Evolutionary conservation across 768 basidiomycete species (phyloP).

Genomic region (Dendrothele bispora): DNA sequence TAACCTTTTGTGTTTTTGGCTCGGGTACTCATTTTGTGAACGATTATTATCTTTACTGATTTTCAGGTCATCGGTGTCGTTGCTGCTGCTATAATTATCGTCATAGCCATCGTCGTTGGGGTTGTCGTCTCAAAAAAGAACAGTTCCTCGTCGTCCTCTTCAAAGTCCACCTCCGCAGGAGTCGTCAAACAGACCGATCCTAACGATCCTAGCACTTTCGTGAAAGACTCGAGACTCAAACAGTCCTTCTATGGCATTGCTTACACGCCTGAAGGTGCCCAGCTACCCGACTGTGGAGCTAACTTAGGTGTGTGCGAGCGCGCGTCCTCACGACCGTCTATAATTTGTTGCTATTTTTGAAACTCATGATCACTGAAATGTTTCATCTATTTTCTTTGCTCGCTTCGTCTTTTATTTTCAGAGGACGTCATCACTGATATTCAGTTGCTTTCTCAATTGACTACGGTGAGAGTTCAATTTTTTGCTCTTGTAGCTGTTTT

Average conservation of each 20-base stretch:
- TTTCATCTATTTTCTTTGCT: too few species aligned
- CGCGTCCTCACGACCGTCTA: slow-evolving; percentile 27
- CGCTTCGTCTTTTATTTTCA: not conserved
- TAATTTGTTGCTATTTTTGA: slow-evolving; percentile 54
- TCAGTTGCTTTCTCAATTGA: slow-evolving; percentile 86
- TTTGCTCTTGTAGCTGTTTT: not conserved
- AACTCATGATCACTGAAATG: too few species aligned
- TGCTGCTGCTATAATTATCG: slow-evolving; percentile 33
- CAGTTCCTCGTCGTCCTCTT: slow-evolving; percentile 5
- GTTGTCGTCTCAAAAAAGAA: slow-evolving; percentile 32
- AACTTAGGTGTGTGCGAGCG: slow-evolving; percentile 43
- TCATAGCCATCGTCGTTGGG: slow-evolving; percentile 56
- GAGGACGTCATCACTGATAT: slow-evolving; percentile 3
- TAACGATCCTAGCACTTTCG: slow-evolving; percentile 76
- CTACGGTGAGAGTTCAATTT: slow-evolving; percentile 37
- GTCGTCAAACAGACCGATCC: slow-evolving; percentile 12
- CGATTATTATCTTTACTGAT: too few species aligned
- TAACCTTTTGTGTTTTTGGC: not conserved
- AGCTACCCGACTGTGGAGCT: slow-evolving; percentile 70
- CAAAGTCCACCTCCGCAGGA: not conserved
- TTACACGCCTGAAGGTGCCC: slow-evolving; percentile 77
- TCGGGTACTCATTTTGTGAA: not conserved
- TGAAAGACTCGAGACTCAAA: slow-evolving; percentile 63
- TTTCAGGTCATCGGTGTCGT: slow-evolving; percentile 49
- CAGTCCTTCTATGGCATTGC: slow-evolving; percentile 83